Conservation (phyloP, 192 early-diverging fungal genomes). For the Backusella morwellensis region DNA sequence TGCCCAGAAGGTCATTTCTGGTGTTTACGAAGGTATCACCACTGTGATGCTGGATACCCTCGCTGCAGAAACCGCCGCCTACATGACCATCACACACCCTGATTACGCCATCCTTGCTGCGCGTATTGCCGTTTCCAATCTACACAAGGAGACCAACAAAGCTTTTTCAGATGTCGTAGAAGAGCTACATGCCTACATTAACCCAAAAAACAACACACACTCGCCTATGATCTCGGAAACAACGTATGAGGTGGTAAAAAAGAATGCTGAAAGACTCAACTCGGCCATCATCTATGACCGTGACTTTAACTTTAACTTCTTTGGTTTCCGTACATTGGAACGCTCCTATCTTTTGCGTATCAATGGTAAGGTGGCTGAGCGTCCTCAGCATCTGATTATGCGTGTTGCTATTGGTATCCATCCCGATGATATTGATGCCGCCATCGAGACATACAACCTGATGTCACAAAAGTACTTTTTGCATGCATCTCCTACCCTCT, state of each 20-base stretch:
- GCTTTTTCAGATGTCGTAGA: conserved; percentile 83
- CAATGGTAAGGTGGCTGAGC: conserved; percentile 83
- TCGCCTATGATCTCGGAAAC: conserved; percentile 90
- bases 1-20: conserved; percentile 90
- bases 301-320: conserved; percentile 98
- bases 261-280: conserved; percentile 81
- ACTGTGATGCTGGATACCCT: conserved; percentile 88
- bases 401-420: conserved; percentile 97
- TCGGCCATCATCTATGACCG: conserved; percentile 95
- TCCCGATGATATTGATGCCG: conserved; percentile 87
- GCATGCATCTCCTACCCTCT: conserved; percentile 94
- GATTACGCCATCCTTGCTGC: conserved; percentile 99
- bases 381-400: conserved; percentile 99
- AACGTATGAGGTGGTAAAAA: conserved; percentile 65
- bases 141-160: conserved; percentile 87
- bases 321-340: conserved; percentile 99
- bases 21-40: conserved; percentile 85
- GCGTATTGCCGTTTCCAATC: conserved; percentile 94
- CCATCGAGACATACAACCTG: conserved; percentile 92
- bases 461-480: conserved; percentile 95
- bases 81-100: conserved; percentile 92
- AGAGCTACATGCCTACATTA: conserved; percentile 81
- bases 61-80: conserved; percentile 87
- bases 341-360: conserved; percentile 90
- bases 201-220: conserved; percentile 86